Conservation (phyloP, 306 rosid genomes). For the Dalbergia oliveri region DNA sequence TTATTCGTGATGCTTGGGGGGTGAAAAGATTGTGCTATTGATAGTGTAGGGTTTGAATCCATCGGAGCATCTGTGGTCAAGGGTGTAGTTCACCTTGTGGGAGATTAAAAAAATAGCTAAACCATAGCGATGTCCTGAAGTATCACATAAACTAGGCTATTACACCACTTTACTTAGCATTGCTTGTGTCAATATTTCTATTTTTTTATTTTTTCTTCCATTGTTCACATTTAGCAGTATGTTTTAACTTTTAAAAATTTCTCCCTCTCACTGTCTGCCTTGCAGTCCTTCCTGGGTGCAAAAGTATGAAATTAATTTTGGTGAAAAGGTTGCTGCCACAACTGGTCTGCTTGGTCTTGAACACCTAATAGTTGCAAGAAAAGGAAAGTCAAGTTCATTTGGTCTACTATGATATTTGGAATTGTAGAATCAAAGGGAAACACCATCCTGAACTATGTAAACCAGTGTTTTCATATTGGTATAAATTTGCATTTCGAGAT, state of each 20-base stretch:
- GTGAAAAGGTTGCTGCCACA: conserved; percentile 43
- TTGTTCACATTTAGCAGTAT: conserved; percentile 7
- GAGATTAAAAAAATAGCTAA: background rate
- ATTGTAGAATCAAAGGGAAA: conserved; percentile 46
- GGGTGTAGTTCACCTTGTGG: background rate
- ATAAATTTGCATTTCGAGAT: conserved; percentile 53
- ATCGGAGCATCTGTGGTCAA: background rate
- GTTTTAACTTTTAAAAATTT: conserved; percentile 1
- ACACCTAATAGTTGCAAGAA: conserved; percentile 45
- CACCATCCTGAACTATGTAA: conserved; percentile 39
- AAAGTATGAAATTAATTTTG: conserved; percentile 54
- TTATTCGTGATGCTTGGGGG: background rate
- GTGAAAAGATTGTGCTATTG: conserved; percentile 18
- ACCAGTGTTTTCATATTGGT: conserved; percentile 47
- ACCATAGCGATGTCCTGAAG: background rate
- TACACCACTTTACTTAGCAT: background rate
- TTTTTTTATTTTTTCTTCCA: background rate
- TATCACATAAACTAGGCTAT: background rate
- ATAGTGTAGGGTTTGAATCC: background rate
- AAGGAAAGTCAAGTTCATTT: conserved; percentile 49
- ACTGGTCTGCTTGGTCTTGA: conserved; percentile 51
- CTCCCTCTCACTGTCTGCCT: conserved; percentile 24
- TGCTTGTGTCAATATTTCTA: background rate
- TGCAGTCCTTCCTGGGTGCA: conserved; percentile 82
- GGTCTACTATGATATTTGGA: conserved; percentile 53